Evolutionary conservation across 2,329 filamentous ascomycete genomes (phyloP).

Genomic region (Aspergillus awamori): DNA sequence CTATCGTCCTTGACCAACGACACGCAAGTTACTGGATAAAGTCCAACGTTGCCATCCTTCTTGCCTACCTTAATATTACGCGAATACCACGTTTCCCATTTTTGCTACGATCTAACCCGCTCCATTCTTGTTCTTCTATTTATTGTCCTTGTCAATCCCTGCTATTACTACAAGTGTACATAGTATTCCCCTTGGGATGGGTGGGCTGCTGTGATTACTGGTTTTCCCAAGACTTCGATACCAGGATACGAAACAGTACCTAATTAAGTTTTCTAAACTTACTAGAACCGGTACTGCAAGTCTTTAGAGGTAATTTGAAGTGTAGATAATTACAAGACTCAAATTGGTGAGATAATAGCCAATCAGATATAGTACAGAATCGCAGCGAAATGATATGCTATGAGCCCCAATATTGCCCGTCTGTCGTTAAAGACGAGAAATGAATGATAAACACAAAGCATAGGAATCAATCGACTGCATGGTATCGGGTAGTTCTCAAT

Average conservation of each 20-base stretch:
- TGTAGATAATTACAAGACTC: slow-evolving; percentile 20
- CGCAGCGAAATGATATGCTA: background rate
- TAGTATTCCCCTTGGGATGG: slow-evolving; percentile 6
- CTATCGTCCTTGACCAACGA: background rate
- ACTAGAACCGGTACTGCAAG: too few species aligned
- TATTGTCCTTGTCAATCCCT: background rate
- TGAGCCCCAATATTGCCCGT: background rate
- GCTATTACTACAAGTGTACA: slow-evolving; percentile 9
- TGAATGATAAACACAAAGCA: background rate
- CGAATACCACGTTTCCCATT: slow-evolving; percentile 3
- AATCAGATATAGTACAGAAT: slow-evolving; percentile 24
- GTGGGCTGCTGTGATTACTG: background rate
- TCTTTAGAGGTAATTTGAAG: too few species aligned
- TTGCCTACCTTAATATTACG: background rate
- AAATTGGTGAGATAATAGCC: slow-evolving; percentile 1
- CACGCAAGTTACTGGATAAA: background rate
- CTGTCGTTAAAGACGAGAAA: background rate
- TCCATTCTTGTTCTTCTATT: background rate
- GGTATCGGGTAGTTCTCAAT: background rate
- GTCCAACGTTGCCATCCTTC: background rate
- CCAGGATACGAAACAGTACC: background rate
- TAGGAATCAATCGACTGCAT: background rate
- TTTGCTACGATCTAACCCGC: background rate
- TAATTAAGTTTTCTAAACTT: background rate
- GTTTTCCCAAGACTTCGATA: background rate